Percentiles rank a stretch among this genome's conserved stretches.
These are phyloP conservation scores for Pichia occidentalis DNA, from an alignment of 805 yeast species.

Conservation along the genomic window DNA sequence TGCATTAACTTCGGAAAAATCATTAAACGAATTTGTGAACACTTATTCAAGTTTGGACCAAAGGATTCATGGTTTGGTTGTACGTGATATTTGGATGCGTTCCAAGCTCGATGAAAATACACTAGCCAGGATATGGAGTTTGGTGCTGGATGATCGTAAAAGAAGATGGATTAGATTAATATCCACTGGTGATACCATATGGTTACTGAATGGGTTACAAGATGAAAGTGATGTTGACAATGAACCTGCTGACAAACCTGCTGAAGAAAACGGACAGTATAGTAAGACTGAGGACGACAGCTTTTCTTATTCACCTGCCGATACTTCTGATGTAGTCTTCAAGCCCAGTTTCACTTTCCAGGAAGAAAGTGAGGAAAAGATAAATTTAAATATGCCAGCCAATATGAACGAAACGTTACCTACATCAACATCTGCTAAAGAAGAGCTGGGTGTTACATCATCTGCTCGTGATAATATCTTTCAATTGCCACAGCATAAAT, in stretches of 20 bases:
- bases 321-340: no score
- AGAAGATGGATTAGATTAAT: constrained; percentile 33
- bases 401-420: no score
- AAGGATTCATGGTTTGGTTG: constrained; percentile 54
- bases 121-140: constrained; percentile 61
- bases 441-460: no score
- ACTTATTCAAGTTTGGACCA: constrained; percentile 9
- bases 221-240: neutral
- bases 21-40: constrained; percentile 9
- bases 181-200: neutral
- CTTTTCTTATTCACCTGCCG: no score
- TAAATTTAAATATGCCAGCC: no score
- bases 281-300: no score
- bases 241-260: neutral
- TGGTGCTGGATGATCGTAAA: constrained; percentile 51
- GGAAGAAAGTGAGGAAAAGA: no score
- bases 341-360: no score
- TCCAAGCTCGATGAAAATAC: constrained; percentile 63
- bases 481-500: no score
- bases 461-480: no score
- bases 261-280: constrained; percentile 2
- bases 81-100: constrained; percentile 72
- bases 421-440: no score
- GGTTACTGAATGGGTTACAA: neutral
- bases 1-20: neutral